Percentiles rank a stretch among this genome's conserved stretches.
Evolutionary conservation across 164 flowering plant genomes (phyloP).

Genomic region (Annona squamosa): DNA sequence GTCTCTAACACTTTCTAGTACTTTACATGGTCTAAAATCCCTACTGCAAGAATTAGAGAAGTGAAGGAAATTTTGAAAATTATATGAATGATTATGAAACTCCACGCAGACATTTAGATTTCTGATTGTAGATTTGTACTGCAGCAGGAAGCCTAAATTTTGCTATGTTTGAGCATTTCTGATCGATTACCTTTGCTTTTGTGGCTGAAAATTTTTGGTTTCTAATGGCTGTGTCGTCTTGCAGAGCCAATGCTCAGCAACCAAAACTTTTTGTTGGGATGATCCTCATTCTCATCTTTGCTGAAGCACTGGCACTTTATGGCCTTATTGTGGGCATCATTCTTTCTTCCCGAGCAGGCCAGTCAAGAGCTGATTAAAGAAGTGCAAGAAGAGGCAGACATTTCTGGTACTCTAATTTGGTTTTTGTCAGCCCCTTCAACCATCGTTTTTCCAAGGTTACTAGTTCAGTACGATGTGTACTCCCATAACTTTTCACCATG

Average conservation of each 20-base stretch:
- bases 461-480: slow-evolving; percentile 9
- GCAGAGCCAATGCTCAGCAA: slow-evolving; percentile 86
- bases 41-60: too few relatives aligned
- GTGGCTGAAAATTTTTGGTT: not conserved
- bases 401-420: slow-evolving; percentile 8
- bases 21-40: too few relatives aligned
- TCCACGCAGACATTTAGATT: too few relatives aligned
- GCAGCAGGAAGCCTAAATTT: not conserved
- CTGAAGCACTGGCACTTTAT: slow-evolving; percentile 75
- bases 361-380: slow-evolving; percentile 68
- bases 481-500: slow-evolving; percentile 10
- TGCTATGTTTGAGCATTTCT: not conserved
- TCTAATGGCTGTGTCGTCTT: slow-evolving; percentile 7
- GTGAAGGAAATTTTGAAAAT: too few relatives aligned
- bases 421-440: slow-evolving; percentile 5
- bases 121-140: not conserved
- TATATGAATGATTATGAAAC: too few relatives aligned
- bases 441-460: slow-evolving; percentile 9
- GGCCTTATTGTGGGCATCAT: slow-evolving; percentile 88
- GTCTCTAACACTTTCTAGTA: too few relatives aligned
- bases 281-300: slow-evolving; percentile 86
- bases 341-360: slow-evolving; percentile 82
- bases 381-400: slow-evolving; percentile 1
- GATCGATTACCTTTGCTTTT: not conserved
- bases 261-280: slow-evolving; percentile 85